phyloP scores from a whole-genome alignment of 2,329 filamentous ascomycete species.

The Lojkania enalia region DNA sequence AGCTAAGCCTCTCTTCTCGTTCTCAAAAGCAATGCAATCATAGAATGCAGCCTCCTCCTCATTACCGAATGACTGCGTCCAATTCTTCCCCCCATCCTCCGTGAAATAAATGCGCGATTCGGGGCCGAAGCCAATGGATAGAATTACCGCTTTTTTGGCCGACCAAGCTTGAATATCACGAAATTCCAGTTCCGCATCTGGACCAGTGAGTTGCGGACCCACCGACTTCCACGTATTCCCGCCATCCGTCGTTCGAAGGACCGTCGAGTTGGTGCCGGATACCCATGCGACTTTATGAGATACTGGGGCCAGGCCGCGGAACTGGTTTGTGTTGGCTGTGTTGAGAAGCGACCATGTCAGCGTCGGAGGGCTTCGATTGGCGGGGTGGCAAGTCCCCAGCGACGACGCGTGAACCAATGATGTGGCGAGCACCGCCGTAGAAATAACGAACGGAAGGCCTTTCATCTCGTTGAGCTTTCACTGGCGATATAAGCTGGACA shows the following conservation, averaged over 20 bases:
- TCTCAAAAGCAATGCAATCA: constrained; percentile 35
- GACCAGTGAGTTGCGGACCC: constrained; percentile 22
- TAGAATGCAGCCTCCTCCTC: constrained; percentile 30
- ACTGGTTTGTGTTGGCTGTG: constrained; percentile 31
- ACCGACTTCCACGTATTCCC: constrained; percentile 30
- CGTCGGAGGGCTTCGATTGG: background rate
- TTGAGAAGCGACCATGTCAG: constrained; percentile 26
- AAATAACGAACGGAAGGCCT: too few species aligned
- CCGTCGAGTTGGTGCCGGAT: constrained; percentile 31
- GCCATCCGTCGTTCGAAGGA: constrained; percentile 27
- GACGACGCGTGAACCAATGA: too few species aligned
- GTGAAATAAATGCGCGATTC: constrained; percentile 30
- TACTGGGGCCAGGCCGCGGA: constrained; percentile 30
- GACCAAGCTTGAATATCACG: constrained; percentile 35
- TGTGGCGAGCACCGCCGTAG: too few species aligned
- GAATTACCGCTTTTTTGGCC: constrained; percentile 18
- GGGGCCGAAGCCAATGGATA: constrained; percentile 33
- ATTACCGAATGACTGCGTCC: constrained; percentile 30
- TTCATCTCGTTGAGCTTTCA: too few species aligned
- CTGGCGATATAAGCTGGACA: too few species aligned
- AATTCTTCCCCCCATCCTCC: constrained; percentile 23
- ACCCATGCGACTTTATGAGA: constrained; percentile 25
- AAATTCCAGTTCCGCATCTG: constrained; percentile 31
- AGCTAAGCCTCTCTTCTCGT: constrained; percentile 25
- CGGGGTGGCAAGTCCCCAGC: too few species aligned